phyloP scores from a whole-genome alignment of 139 green algal species.

The Pleodorina starrii region DNA sequence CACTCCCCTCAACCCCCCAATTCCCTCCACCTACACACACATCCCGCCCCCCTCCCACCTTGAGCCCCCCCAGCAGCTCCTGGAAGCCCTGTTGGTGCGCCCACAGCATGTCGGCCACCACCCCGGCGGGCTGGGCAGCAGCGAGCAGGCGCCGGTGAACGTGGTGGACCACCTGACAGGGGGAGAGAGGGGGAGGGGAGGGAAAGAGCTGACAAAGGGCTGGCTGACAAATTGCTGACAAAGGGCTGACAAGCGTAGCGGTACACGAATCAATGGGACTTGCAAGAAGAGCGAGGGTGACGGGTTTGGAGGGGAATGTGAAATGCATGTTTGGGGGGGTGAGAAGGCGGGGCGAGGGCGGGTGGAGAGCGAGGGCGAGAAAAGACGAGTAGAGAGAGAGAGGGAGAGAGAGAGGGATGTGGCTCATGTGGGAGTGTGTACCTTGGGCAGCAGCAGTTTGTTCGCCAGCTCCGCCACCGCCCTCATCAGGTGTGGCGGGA shows the following conservation, averaged over 20 bases:
- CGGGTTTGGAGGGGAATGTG: neutral
- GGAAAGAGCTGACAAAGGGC: no score
- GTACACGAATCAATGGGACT: neutral
- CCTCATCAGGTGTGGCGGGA: neutral
- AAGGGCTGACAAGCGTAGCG: neutral
- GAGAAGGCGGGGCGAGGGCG: neutral
- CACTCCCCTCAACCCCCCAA: neutral
- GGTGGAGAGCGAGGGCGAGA: neutral
- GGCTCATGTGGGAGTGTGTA: neutral
- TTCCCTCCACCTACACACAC: neutral
- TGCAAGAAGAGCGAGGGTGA: neutral
- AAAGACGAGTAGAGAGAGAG: no score
- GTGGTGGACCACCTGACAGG: neutral
- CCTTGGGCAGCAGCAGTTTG: constrained; percentile 8
- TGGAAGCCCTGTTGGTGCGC: neutral
- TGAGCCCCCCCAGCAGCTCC: constrained; percentile 4
- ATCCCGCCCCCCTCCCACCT: neutral
- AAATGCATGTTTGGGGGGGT: neutral
- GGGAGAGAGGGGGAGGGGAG: neutral
- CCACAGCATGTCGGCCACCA: constrained; percentile 44
- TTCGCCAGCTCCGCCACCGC: constrained; percentile 32
- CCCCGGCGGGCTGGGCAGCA: neutral
- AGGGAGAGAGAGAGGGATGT: neutral
- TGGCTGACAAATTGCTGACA: no score
- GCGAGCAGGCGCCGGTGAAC: constrained; percentile 37